Percentiles rank a stretch among this genome's conserved stretches.
These are phyloP conservation scores for Acer saccharum DNA, from an alignment of 345 rosid species.

Conservation along the genomic window DNA sequence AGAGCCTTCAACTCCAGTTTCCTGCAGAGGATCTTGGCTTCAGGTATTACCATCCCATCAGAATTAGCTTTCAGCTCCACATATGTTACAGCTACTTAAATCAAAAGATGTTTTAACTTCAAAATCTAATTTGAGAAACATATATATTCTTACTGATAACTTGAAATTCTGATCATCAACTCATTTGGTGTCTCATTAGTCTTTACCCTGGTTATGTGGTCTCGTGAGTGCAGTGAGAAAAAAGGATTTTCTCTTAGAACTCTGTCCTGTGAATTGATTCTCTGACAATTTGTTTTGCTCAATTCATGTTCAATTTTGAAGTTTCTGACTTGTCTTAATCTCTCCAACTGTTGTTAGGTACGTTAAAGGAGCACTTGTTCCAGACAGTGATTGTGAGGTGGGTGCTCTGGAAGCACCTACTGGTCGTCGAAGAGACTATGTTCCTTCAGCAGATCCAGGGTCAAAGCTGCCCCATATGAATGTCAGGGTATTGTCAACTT, in stretches of 20 bases:
- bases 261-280: background rate
- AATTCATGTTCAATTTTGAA: background rate
- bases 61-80: background rate
- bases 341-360: constrained; percentile 49
- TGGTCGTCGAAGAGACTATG: constrained; percentile 78
- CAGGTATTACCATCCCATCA: constrained; percentile 52
- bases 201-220: background rate
- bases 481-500: constrained; percentile 50
- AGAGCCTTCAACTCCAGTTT: constrained; percentile 92
- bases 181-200: background rate
- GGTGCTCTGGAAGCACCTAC: constrained; percentile 45
- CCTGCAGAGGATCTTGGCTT: constrained; percentile 99
- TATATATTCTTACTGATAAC: background rate
- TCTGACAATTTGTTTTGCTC: background rate
- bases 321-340: constrained; percentile 7
- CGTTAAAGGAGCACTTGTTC: constrained; percentile 74
- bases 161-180: background rate
- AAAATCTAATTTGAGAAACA: background rate
- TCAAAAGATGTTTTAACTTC: background rate
- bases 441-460: constrained; percentile 85
- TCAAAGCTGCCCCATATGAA: constrained; percentile 85
- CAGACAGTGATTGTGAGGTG: constrained; percentile 37
- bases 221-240: background rate
- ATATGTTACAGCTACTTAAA: background rate
- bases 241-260: background rate